Conservation (phyloP, 2,329 filamentous ascomycete genomes). For the Paecilomyces fulvus region DNA sequence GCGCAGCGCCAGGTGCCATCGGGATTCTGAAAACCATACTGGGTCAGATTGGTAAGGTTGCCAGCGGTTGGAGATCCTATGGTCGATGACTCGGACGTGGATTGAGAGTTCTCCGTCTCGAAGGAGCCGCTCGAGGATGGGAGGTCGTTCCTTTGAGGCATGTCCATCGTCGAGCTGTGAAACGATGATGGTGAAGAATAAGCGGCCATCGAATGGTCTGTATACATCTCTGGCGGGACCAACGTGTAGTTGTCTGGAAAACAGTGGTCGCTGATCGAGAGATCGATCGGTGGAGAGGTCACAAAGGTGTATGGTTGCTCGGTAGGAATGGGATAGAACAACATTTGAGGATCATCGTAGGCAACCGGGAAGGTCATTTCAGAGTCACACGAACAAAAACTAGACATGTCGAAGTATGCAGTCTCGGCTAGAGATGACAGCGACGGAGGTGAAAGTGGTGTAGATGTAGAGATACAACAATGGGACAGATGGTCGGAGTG, state of each 20-base stretch:
- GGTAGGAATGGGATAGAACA: neutral
- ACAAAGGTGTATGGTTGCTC: neutral
- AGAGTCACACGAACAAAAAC: neutral
- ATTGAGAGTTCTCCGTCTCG: neutral
- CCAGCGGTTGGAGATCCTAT: slow-evolving; percentile 7
- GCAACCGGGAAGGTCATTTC: neutral
- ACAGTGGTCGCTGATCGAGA: neutral
- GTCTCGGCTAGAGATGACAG: neutral
- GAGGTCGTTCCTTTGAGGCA: neutral
- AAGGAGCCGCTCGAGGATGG: neutral
- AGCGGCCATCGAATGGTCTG: slow-evolving; percentile 2
- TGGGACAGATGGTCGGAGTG: neutral
- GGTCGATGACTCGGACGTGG: neutral
- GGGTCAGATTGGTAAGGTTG: slow-evolving; percentile 16
- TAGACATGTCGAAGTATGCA: neutral
- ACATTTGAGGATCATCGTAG: neutral
- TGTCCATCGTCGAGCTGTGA: neutral
- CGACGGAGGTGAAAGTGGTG: neutral
- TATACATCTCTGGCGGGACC: neutral
- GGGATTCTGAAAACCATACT: slow-evolving; percentile 21
- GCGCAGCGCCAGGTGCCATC: slow-evolving; percentile 48
- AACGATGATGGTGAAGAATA: slow-evolving; percentile 1
- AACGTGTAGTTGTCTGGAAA: neutral
- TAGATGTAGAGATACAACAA: neutral
- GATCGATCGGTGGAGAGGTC: neutral